Evolutionary conservation across 768 basidiomycete species (phyloP).

Genomic region (Aureoboletus auriporus): DNA sequence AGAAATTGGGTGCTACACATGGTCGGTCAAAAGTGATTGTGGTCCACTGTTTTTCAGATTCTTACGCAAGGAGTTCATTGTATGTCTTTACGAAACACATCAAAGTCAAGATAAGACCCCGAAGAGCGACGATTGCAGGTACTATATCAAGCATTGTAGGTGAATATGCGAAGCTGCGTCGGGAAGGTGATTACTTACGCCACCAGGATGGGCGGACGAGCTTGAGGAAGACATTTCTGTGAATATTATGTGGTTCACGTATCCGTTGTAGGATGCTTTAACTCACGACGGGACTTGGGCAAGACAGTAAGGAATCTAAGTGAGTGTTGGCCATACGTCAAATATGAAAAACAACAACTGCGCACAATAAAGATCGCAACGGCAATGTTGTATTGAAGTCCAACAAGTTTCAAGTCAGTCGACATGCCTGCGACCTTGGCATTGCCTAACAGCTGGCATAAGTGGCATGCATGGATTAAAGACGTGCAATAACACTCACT

Average conservation of each 20-base stretch:
- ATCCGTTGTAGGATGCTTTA: background rate
- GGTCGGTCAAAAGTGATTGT: too few relatives aligned
- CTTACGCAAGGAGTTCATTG: conserved; percentile 28
- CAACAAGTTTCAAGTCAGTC: conserved; percentile 32
- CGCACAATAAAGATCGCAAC: conserved; percentile 37
- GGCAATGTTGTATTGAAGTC: conserved; percentile 35
- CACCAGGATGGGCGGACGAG: conserved; percentile 31
- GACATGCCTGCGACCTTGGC: conserved; percentile 45
- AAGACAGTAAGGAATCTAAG: conserved; percentile 33
- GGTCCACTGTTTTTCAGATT: background rate
- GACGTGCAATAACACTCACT: conserved; percentile 23
- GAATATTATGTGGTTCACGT: background rate
- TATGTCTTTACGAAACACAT: conserved; percentile 36
- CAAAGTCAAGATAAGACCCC: conserved; percentile 35
- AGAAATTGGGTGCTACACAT: conserved; percentile 34
- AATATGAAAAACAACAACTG: background rate
- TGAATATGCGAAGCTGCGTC: conserved; percentile 1
- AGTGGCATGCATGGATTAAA: background rate
- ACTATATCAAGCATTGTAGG: conserved; percentile 26
- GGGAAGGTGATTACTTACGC: conserved; percentile 16
- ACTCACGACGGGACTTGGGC: conserved; percentile 39
- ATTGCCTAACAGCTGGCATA: conserved; percentile 30
- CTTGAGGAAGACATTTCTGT: conserved; percentile 36
- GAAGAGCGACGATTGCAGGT: conserved; percentile 32
- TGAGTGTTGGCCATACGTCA: background rate